Evolutionary conservation across 352 stramenopile species (phyloP), one percentile per base, ranked within the genome.

Genomic region (Albugo laibachii): DNA sequence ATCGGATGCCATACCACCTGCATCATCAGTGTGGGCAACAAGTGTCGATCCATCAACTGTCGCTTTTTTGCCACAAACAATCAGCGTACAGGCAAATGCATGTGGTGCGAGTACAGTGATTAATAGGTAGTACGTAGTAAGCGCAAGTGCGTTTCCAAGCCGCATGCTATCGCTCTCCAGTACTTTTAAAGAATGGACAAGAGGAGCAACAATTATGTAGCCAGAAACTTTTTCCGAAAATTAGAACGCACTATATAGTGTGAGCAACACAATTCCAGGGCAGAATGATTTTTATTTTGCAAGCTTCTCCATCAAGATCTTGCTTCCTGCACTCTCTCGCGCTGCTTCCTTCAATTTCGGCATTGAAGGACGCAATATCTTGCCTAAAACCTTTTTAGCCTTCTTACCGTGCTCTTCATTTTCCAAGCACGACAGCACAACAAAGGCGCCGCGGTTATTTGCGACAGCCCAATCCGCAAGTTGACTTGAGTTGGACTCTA

Each of bases 11-110:
- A 70, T 62, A 19, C 53, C 59, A 14, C 78, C 78, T 1, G 78
- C 75, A 37, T 92, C 78, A 39, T 92, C 75, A 21, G 78, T 96
- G 58, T 96, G 83, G 1, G 83, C 85, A 16, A 92, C 69, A 44
- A 96, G 57, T 31, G 84, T 87, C 20, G 80, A 85, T 40, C 84
- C 83, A 42, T 93, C 78, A 0, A 45, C 45, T 39, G 70, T 84
- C 1, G 86, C 86, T 36, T 75, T 63, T 49, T 56, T 65, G 13
- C 80, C 83, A 13, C 94, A 69, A 4, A 65, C 71, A 35, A 96
- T 93, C 21, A 89, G 75, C 10, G 87, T 96, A 56, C 87, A 96
- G 14, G 54, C 72, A 39, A 57, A 19, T 24, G 20, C 38, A 8
- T 43, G 38, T 43, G 38, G 38, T 24, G 38, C 38, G 38, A 4